Base-by-base conservation (phyloP, 2,329 filamentous ascomycete genomes). In the Byssochlamys sp. region DNA sequence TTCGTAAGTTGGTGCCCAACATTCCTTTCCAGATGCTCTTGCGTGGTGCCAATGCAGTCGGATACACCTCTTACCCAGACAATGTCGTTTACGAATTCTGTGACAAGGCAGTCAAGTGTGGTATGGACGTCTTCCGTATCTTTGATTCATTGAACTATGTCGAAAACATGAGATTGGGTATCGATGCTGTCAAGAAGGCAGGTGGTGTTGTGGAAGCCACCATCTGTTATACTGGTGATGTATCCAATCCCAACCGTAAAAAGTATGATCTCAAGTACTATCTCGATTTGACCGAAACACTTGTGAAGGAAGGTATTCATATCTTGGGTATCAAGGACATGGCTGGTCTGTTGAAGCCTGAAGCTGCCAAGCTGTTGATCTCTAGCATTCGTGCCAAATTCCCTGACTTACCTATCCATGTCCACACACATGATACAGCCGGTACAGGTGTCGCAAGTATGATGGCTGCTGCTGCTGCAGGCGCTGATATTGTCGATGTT, bases 1-100 rank as follows among this genome's bases (percentile, higher is more conserved):
- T 99, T 61, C 87, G 91, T 72, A 95, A 95, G 83, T 83, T 91
- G 52, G 84, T 99, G 53, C 94, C 94, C 71, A 99, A 97, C 80
- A 95, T 99, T 68, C 94, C 94, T 59, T 97, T 99, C 86, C 94
- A 99, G 81, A 97, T 97, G 92, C 80, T 99, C 71, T 86, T 99
- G 52, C 90, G 94, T 79, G 94, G 94, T 68, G 94, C 94, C 74
- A 99, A 99, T 75, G 94, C 94, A 77, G 94, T 99, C 60, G 94
- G 94, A 1, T 96, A 96, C 78, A 89, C 90, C 45, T 96, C 91
- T 25, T 85, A 99, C 35, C 94, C 94, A 11, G 94, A 99, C 76
- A 99, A 99, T 66, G 94, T 94, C 71, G 97, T 99, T 69, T 90
- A 90, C 69, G 94, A 99, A 76, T 99, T 99, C 78, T 94, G 92